Conservation (phyloP, 2,329 filamentous ascomycete genomes). For the Cladorrhinum sp. region DNA sequence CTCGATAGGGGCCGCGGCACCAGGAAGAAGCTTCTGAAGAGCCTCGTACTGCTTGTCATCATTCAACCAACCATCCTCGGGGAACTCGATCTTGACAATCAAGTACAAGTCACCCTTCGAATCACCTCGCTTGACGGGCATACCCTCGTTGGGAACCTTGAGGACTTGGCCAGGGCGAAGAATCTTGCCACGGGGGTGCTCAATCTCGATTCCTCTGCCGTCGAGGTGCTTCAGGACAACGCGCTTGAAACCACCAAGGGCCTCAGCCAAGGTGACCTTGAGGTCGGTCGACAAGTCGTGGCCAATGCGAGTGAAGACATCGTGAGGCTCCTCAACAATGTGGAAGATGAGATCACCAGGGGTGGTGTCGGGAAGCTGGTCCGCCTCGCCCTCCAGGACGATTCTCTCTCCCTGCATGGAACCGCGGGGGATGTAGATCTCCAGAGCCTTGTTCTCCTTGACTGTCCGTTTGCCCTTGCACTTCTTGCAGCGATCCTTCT, state of each 20-base stretch:
- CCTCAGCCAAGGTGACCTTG: conserved; percentile 76
- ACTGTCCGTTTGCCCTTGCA: conserved; percentile 90
- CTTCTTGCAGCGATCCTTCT: conserved; percentile 98
- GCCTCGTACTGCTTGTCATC: conserved; percentile 68
- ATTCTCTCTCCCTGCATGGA: conserved; percentile 86
- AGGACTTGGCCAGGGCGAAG: conserved; percentile 80
- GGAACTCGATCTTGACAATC: conserved; percentile 81
- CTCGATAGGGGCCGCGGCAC: conserved; percentile 57
- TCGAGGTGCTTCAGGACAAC: conserved; percentile 91
- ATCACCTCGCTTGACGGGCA: conserved; percentile 88
- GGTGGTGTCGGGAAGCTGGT: conserved; percentile 83
- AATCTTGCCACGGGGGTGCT: conserved; percentile 76
- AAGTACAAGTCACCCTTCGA: conserved; percentile 83
- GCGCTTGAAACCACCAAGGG: conserved; percentile 83
- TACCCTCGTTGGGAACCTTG: conserved; percentile 85
- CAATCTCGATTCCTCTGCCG: conserved; percentile 81
- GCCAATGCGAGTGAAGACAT: conserved; percentile 77
- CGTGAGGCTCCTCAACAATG: conserved; percentile 76
- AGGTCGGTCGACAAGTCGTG: conserved; percentile 81
- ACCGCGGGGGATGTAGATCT: conserved; percentile 92
- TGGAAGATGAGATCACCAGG: conserved; percentile 94
- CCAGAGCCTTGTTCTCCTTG: conserved; percentile 88
- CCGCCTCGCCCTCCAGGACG: conserved; percentile 86
- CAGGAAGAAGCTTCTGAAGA: conserved; percentile 73
- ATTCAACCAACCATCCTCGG: conserved; percentile 77